Percentiles rank a stretch among this genome's conserved stretches.
phyloP scores from a whole-genome alignment of 805 yeast species.

The Tetrapisispora fleetii region DNA sequence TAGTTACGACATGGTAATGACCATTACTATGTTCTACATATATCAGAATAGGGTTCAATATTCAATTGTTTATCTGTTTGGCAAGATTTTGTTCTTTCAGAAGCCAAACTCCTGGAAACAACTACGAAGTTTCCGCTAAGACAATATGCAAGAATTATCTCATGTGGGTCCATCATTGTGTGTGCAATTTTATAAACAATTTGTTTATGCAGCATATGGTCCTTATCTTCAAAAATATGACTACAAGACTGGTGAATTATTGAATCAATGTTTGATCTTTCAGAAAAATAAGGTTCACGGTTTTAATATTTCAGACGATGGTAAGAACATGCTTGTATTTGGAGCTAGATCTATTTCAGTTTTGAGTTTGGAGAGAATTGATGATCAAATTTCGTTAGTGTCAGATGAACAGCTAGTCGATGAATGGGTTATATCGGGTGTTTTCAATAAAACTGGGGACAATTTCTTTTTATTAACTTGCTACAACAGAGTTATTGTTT shows the following conservation, averaged over 20 bases:
- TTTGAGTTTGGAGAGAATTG: conserved; percentile 26
- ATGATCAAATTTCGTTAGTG: conserved; percentile 10
- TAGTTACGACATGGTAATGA: too few species aligned
- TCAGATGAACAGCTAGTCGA: conserved; percentile 42
- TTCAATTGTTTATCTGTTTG: too few species aligned
- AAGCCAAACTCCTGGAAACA: too few species aligned
- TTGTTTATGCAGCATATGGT: conserved; percentile 60
- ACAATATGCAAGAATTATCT: conserved; percentile 11
- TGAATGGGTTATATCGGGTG: conserved; percentile 73
- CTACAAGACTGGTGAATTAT: conserved; percentile 31
- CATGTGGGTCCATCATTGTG: conserved; percentile 65
- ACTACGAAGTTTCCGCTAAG: background rate
- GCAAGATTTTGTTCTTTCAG: too few species aligned
- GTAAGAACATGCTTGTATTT: conserved; percentile 33
- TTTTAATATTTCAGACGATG: conserved; percentile 36
- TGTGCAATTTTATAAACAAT: conserved; percentile 32
- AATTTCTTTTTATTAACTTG: conserved; percentile 57
- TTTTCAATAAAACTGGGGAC: conserved; percentile 34
- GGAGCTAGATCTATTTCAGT: conserved; percentile 68
- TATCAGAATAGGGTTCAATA: too few species aligned
- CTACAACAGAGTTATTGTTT: conserved; percentile 49
- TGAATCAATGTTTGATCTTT: conserved; percentile 41
- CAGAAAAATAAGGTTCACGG: conserved; percentile 75
- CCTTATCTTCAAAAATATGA: conserved; percentile 50
- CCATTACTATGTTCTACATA: too few species aligned